A percentile compares a stretch with the other conserved stretches of the same genome.
Evolutionary conservation across 73 alveolate genomes (phyloP).

Genomic region (Urostyla sp.): DNA sequence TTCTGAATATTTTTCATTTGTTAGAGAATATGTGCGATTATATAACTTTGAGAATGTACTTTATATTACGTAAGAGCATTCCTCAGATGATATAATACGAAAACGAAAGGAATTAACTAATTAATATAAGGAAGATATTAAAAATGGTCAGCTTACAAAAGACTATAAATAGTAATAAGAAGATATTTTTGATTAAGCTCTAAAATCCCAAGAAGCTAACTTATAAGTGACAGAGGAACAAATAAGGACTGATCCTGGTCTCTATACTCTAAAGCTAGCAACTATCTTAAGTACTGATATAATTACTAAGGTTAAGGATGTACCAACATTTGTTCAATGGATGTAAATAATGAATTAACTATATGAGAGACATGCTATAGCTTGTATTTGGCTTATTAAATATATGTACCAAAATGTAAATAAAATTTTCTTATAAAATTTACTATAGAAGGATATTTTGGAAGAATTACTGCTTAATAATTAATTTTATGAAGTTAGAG

Average conservation of each 20-base stretch:
- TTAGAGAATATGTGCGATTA: constrained; percentile 55
- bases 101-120: not conserved
- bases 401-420: constrained; percentile 50
- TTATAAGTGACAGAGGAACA: not conserved
- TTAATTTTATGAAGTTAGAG: constrained; percentile 59
- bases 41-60: constrained; percentile 54
- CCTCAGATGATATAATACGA: not conserved
- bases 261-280: constrained; percentile 46
- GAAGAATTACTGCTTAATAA: constrained; percentile 45
- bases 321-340: constrained; percentile 51
- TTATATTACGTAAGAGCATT: constrained; percentile 33
- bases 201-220: constrained; percentile 1
- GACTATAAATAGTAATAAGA: constrained; percentile 5
- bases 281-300: constrained; percentile 44
- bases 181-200: constrained; percentile 42
- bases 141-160: not conserved
- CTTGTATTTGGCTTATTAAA: constrained; percentile 62
- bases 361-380: constrained; percentile 58
- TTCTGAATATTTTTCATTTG: constrained; percentile 58
- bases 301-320: constrained; percentile 48
- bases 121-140: not conserved
- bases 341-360: constrained; percentile 55
- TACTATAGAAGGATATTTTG: constrained; percentile 32
- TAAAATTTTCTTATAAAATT: not conserved
- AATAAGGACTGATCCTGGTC: constrained; percentile 36